A percentile compares a stretch with the other conserved stretches of the same genome.
These are phyloP conservation scores for Cubamyces sp. DNA, from an alignment of 768 basidiomycete genomes.

Conservation along the genomic window DNA sequence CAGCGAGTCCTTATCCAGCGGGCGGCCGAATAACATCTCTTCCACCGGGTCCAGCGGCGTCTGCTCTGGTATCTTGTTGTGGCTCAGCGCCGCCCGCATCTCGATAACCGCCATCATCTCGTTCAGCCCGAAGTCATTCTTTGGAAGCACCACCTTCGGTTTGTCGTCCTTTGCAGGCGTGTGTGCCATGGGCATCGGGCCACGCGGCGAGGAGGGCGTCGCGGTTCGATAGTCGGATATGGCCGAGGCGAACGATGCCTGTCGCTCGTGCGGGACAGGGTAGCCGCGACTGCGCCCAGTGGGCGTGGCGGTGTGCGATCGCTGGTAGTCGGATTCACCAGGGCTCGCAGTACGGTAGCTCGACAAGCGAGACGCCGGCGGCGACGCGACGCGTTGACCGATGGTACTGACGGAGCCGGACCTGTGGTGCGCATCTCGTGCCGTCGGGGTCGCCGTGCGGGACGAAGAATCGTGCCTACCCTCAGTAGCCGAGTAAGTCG, in stretches of 20 bases:
- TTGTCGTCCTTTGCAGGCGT: slow-evolving; percentile 5
- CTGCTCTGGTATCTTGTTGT: slow-evolving; percentile 36
- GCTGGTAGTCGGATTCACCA: slow-evolving; percentile 27
- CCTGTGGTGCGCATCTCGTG: slow-evolving; percentile 20
- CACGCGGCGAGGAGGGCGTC: slow-evolving; percentile 25
- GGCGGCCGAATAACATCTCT: slow-evolving; percentile 71
- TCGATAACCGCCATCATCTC: slow-evolving; percentile 91
- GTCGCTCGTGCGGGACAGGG: slow-evolving; percentile 42
- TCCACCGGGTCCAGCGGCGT: slow-evolving; percentile 65
- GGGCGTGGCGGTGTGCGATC: slow-evolving; percentile 42
- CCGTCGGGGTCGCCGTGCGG: slow-evolving; percentile 38
- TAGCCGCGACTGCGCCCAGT: slow-evolving; percentile 31
- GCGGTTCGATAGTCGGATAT: slow-evolving; percentile 60
- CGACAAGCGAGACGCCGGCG: slow-evolving; percentile 33
- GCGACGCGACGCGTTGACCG: slow-evolving; percentile 32
- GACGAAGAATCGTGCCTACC: slow-evolving; percentile 32
- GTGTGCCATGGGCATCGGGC: slow-evolving; percentile 9
- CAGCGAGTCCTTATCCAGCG: slow-evolving; percentile 60
- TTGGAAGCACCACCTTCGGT: slow-evolving; percentile 53
- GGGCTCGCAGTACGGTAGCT: slow-evolving; percentile 36
- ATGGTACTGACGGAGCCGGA: slow-evolving; percentile 19
- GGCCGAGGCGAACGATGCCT: slow-evolving; percentile 77
- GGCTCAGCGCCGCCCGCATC: slow-evolving; percentile 47
- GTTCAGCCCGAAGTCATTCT: slow-evolving; percentile 84
- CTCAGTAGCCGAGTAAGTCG: slow-evolving; percentile 55